Percentiles rank a stretch among this genome's conserved stretches.
phyloP scores from a whole-genome alignment of 345 rosid genomes.

The Eucalyptus curtisii region DNA sequence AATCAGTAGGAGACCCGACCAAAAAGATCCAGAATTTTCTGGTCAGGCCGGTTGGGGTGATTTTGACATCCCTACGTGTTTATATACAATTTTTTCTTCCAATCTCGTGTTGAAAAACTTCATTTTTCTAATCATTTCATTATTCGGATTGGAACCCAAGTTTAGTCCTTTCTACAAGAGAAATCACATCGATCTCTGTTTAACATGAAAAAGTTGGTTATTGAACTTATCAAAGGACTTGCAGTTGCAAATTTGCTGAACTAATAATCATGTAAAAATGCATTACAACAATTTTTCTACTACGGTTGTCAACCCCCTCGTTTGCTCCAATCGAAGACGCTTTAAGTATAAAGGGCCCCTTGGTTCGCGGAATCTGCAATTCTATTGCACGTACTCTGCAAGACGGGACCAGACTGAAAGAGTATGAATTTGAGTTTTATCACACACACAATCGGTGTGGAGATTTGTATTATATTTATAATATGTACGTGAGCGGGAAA shows the following conservation, averaged over 20 bases:
- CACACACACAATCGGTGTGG: too few species aligned
- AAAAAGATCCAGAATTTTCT: too few species aligned
- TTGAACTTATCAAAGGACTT: neutral
- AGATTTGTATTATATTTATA: too few species aligned
- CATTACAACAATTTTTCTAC: neutral
- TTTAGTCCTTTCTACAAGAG: neutral
- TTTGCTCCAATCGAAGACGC: neutral
- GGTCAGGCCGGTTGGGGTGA: too few species aligned
- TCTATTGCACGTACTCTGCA: neutral
- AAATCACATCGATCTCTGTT: too few species aligned
- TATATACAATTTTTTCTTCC: neutral
- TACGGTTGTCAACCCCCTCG: neutral
- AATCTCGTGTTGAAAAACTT: neutral
- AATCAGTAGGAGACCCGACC: too few species aligned
- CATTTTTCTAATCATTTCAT: too few species aligned
- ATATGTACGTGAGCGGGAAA: too few species aligned
- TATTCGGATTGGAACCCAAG: neutral
- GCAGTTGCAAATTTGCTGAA: neutral
- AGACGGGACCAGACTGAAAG: neutral
- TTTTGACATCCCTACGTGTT: neutral
- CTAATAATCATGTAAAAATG: neutral
- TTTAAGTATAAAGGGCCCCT: neutral
- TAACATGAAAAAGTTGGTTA: neutral
- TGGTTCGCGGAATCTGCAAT: neutral
- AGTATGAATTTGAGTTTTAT: too few species aligned